Base-by-base conservation (phyloP, 768 basidiomycete species). In the Trametes villosa region DNA sequence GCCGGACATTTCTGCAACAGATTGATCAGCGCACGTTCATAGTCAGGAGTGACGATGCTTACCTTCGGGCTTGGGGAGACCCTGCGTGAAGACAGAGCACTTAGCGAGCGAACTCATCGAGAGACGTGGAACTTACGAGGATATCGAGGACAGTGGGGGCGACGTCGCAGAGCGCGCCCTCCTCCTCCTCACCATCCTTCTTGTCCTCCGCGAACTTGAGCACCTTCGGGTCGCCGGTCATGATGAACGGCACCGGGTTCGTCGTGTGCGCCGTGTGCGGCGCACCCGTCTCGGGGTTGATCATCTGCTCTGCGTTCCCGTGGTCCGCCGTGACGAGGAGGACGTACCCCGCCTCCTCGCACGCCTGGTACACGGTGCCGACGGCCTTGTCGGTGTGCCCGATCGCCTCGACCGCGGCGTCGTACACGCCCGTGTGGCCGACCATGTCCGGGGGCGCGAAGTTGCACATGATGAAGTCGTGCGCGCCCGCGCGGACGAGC, bases 361-460 rank as follows among this genome's bases (percentile, higher is more conserved):
- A 93, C 12, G 96, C 94, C 44, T 89, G 81, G 75, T 91, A 92
- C 62, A 96, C 84, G 4, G 89, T 91, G 60, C 88, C 91, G 44
- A 97, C 94, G 9, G 94, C 95, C 62, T 83, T 82, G 75, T 98
- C 95, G 1, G 95, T 97, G n/a, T 86, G 84, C 1, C 83, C 78
- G 72, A 97, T 91, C 6, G 95, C 96, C 63, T 88, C 77, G 34
- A 96, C 91, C 1, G 96, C 95, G 0, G 96, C 95, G 2, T 96
- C 93, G 75, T 85, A 96, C 27, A 89, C 77, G 60, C 95, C 96
- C 0, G 95, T 97, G 76, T 96, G 96, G 34, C 96, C 94, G 53
- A 96, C 95, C 95, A 97, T 96, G 70, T 98, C 95, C 4, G 95
- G 95, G 34, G 95, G 95, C 4, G 95, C 95, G 74, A 96, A 97